These are phyloP conservation scores for Lecanosticta acicola DNA, from an alignment of 2,329 filamentous ascomycete genomes.

Conservation along the genomic window DNA sequence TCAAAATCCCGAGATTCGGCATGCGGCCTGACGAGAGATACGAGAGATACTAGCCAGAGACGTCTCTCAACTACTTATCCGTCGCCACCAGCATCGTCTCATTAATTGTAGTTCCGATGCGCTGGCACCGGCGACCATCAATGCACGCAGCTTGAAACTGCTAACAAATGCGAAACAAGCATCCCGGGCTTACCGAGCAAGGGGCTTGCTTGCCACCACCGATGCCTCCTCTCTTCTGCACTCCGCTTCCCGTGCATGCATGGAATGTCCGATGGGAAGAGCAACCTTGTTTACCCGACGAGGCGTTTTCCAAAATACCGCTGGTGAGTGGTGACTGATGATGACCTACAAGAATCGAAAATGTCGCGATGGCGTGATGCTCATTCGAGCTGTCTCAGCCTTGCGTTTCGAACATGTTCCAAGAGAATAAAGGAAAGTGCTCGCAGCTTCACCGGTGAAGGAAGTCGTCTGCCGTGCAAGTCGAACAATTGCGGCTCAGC, in stretches of 20 bases:
- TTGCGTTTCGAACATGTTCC: no score
- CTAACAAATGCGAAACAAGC: conserved; percentile 1
- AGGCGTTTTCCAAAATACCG: background rate
- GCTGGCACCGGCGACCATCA: background rate
- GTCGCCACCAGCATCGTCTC: no score
- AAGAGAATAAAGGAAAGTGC: no score
- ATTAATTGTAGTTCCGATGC: conserved; percentile 1
- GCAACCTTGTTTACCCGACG: background rate
- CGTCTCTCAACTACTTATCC: no score
- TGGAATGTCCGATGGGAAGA: conserved; percentile 1
- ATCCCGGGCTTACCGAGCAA: conserved; percentile 3
- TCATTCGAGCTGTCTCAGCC: no score
- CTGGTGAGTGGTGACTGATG: no score
- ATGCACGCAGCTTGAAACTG: conserved; percentile 4
- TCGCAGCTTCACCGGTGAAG: no score
- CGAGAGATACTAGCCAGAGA: no score
- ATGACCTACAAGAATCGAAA: no score
- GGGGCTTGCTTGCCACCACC: background rate
- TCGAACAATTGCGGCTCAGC: no score
- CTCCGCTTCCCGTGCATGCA: conserved; percentile 1
- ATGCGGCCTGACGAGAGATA: conserved; percentile 1
- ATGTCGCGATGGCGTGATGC: no score
- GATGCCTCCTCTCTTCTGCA: conserved; percentile 1
- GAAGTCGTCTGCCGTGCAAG: no score
- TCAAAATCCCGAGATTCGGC: conserved; percentile 1